These are phyloP conservation scores for Fomes fomentarius DNA, from an alignment of 1,284 basidiomycete genomes.

Conservation along the genomic window DNA sequence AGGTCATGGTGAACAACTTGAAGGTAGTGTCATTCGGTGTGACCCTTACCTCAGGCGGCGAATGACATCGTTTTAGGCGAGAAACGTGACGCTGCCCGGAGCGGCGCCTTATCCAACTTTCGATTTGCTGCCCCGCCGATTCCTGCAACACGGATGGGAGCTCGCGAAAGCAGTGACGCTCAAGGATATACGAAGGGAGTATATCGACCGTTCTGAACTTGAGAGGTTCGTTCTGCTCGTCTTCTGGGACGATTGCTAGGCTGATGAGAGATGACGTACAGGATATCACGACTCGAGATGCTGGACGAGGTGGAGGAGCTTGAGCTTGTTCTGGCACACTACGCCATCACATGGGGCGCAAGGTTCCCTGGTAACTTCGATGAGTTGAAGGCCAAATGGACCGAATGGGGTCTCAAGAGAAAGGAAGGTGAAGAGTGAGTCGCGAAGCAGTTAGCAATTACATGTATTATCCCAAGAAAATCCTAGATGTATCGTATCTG, in stretches of 20 bases:
- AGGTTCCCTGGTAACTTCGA: constrained; percentile 20
- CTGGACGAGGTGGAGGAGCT: constrained; percentile 94
- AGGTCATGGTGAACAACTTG: constrained; percentile 87
- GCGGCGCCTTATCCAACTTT: constrained; percentile 63
- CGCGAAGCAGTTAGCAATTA: neutral
- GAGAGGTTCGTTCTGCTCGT: constrained; percentile 56
- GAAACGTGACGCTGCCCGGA: constrained; percentile 78
- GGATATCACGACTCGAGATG: constrained; percentile 79
- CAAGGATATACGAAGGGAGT: constrained; percentile 64
- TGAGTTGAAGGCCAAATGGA: constrained; percentile 18
- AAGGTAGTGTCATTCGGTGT: constrained; percentile 48
- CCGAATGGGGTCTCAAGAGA: constrained; percentile 18
- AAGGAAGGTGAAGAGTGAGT: constrained; percentile 4
- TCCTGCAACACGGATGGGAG: constrained; percentile 59
- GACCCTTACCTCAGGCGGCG: neutral
- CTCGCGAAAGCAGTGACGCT: constrained; percentile 62
- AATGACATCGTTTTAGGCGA: constrained; percentile 49
- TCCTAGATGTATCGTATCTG: neutral
- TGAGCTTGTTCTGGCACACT: constrained; percentile 85
- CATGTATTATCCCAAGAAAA: constrained; percentile 8
- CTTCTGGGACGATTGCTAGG: too few species aligned
- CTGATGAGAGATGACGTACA: too few species aligned
- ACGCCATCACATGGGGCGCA: constrained; percentile 82
- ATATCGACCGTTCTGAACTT: constrained; percentile 59
- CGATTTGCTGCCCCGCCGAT: constrained; percentile 64